A percentile compares a stretch with the other conserved stretches of the same genome.
These are phyloP conservation scores for Oryza glumipatula DNA, from an alignment of 176 grass and related monocot species.

Conservation along the genomic window DNA sequence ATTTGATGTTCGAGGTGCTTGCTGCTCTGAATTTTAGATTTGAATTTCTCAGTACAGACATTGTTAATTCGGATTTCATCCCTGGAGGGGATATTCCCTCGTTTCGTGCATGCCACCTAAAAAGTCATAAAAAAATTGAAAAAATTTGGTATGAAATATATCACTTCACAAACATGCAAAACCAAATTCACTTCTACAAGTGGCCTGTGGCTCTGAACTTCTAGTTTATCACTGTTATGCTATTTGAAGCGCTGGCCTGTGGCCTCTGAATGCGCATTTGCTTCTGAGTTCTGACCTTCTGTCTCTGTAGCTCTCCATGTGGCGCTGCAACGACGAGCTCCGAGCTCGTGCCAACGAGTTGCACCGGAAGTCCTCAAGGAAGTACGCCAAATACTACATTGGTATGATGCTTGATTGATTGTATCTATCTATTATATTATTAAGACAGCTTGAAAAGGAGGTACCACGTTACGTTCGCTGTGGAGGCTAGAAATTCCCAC, in stretches of 20 bases:
- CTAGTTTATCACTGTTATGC: neutral
- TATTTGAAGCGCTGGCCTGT: neutral
- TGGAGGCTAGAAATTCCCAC: too few relatives aligned
- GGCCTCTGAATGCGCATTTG: neutral
- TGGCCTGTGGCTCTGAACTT: neutral
- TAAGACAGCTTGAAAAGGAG: too few relatives aligned
- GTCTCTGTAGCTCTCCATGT: conserved; percentile 67
- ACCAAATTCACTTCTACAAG: too few relatives aligned
- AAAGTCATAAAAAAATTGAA: too few relatives aligned
- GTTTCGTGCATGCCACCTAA: too few relatives aligned
- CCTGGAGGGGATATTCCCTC: too few relatives aligned
- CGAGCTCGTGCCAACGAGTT: conserved; percentile 58
- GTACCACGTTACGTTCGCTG: too few relatives aligned
- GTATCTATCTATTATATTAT: too few relatives aligned
- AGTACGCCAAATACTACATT: conserved; percentile 80
- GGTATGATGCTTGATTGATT: conserved; percentile 12
- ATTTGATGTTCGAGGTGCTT: conserved; percentile 80
- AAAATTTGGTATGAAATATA: too few relatives aligned
- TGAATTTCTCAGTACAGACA: neutral
- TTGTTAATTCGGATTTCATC: neutral
- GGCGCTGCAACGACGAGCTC: conserved; percentile 76
- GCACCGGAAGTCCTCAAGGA: conserved; percentile 42
- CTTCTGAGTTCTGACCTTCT: too few relatives aligned
- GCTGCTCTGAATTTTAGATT: neutral
- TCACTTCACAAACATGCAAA: too few relatives aligned